Percentiles rank a stretch among this genome's conserved stretches.
phyloP scores from a whole-genome alignment of 345 rosid species.

The Eucalyptus rudis region DNA sequence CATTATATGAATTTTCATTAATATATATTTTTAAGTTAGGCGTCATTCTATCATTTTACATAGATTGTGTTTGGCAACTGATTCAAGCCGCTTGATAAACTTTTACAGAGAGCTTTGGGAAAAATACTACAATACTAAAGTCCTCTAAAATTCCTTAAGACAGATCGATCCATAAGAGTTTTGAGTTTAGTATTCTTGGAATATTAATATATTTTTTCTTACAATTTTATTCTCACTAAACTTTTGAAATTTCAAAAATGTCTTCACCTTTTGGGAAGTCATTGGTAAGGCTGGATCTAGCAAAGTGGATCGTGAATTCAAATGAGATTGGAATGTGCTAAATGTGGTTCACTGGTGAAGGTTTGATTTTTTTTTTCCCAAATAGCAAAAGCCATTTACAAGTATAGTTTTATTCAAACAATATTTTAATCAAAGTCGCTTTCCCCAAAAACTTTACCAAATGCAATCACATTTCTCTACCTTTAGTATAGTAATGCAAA shows the following conservation, averaged over 20 bases:
- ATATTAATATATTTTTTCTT: accelerated
- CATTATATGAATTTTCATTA: not conserved
- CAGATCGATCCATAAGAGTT: accelerated
- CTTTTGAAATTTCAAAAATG: accelerated
- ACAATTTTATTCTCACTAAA: too few species aligned
- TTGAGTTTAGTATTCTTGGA: accelerated
- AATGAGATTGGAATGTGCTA: accelerated
- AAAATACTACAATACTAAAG: not conserved
- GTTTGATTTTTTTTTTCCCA: too few species aligned
- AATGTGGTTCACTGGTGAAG: accelerated
- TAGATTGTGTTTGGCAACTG: accelerated
- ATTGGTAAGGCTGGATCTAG: accelerated
- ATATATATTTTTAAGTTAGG: not conserved
- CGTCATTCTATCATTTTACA: not conserved
- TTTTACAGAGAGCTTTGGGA: too few species aligned
- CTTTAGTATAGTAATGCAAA: accelerated
- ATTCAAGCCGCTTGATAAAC: accelerated
- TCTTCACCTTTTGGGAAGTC: accelerated
- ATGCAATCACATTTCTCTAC: accelerated
- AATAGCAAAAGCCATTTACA: too few species aligned
- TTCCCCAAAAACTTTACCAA: too few species aligned
- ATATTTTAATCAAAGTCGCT: not conserved
- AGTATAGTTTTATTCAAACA: too few species aligned
- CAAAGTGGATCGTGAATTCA: accelerated
- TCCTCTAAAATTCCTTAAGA: too few species aligned